Conservation (phyloP, 2,329 filamentous ascomycete genomes). For the Pezicula radicicola region DNA sequence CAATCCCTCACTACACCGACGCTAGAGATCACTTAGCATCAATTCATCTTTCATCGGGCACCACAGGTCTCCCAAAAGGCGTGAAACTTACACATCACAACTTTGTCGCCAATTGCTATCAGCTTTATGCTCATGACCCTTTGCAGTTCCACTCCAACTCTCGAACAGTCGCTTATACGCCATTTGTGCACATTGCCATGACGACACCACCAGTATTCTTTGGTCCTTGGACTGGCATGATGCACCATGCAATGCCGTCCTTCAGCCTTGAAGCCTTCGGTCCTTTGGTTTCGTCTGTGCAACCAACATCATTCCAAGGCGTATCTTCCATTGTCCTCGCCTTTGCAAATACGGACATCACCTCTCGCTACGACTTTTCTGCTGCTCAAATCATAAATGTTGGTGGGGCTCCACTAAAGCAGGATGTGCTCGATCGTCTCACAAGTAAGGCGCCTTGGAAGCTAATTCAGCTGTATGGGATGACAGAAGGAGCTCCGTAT, state of each 20-base stretch:
- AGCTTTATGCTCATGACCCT: constrained; percentile 35
- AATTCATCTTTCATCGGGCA: constrained; percentile 59
- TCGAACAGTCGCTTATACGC: constrained; percentile 38
- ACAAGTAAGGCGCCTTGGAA: constrained; percentile 32
- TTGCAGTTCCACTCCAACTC: constrained; percentile 31
- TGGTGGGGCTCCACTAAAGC: constrained; percentile 33
- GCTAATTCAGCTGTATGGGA: constrained; percentile 40
- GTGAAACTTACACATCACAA: constrained; percentile 51
- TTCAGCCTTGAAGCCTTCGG: constrained; percentile 34
- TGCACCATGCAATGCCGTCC: constrained; percentile 40
- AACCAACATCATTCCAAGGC: constrained; percentile 36
- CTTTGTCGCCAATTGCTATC: constrained; percentile 16
- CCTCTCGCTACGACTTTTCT: constrained; percentile 34
- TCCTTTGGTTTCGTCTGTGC: constrained; percentile 30
- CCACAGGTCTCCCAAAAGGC: constrained; percentile 82
- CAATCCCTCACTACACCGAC: constrained; percentile 34
- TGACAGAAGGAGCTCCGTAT: constrained; percentile 42
- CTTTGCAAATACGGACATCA: constrained; percentile 34
- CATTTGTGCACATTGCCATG: constrained; percentile 41
- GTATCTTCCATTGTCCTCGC: constrained; percentile 36
- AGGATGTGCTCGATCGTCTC: constrained; percentile 30
- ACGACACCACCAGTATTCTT: constrained; percentile 42
- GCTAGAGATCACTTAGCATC: constrained; percentile 33
- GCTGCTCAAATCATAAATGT: constrained; percentile 33
- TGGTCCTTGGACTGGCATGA: constrained; percentile 39